Base-by-base conservation (phyloP, 2,329 filamentous ascomycete genomes). In the Epichloe sp. region DNA sequence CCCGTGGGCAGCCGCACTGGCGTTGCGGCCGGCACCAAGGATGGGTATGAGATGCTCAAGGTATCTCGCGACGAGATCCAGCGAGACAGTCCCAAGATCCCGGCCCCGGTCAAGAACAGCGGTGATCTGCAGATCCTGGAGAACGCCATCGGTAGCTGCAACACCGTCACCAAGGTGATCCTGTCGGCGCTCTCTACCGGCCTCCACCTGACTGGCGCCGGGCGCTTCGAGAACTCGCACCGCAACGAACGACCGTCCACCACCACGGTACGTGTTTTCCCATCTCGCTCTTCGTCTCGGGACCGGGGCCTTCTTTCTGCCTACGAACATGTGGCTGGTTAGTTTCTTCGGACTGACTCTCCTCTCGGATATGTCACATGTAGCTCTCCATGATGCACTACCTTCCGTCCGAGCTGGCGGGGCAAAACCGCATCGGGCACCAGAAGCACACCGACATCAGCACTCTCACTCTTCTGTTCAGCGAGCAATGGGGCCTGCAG, bases 371-470 rank as follows among this genome's bases (percentile, higher is more conserved):
- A 4, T 12, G 5, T 6, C 6, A 3, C 14, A 6, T 19, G 6
- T 26, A 60, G 35, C 63, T 78, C n/a, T 71, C 72, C 55, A 74
- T 77, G 72, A 74, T 77, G 70, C 73, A 75, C 66, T 77, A 77
- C 64, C 66, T 74, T 53, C 72, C 72, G 19, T 66, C 65, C 19
- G 69, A 74, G 52, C 66, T 69, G 37, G 57, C 65, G 15, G 63
- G 59, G 48, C 64, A 69, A 54, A 64, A 68, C 55, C 68, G 70
- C 58, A 68, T 76, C 56, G 74, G 74, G 23, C 74, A 78, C 65
- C 71, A 76, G 64, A 77, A 76, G 65, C 76, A 79, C 65, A 79
- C 76, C 23, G 76, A 79, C 64, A 73, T 79, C 62, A 72, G 73
- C 60, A 72, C 72, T 17, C 64, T 79, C 40, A 78, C 76, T 6